Evolutionary conservation across 202 grass and related monocot genomes (phyloP).

Genomic region (Brachypodium distachyon): DNA sequence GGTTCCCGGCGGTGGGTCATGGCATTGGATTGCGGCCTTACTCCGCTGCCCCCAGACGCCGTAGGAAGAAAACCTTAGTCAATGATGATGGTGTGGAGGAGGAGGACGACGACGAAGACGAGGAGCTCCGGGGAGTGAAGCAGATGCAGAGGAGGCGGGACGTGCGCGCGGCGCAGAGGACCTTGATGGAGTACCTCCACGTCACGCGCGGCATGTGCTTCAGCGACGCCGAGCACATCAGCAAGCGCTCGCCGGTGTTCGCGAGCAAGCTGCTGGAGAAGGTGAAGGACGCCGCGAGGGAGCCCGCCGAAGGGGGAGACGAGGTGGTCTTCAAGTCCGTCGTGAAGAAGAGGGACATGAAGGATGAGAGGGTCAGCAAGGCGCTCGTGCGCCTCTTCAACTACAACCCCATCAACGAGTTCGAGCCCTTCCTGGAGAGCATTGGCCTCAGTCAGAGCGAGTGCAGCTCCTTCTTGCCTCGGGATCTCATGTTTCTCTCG

Average conservation of each 20-base stretch:
- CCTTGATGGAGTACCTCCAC: slow-evolving; percentile 63
- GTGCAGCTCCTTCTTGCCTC: slow-evolving; percentile 34
- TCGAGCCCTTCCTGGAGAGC: slow-evolving; percentile 71
- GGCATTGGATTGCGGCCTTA: neutral
- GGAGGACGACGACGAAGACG: neutral
- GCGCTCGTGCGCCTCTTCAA: slow-evolving; percentile 32
- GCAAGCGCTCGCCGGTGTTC: slow-evolving; percentile 38
- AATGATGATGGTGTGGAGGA: neutral
- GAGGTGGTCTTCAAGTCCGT: slow-evolving; percentile 7
- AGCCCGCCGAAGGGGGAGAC: slow-evolving; percentile 8
- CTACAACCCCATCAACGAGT: slow-evolving; percentile 68
- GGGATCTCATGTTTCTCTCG: slow-evolving; percentile 49
- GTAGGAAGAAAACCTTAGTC: neutral
- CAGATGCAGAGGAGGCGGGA: neutral
- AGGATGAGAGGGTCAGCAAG: slow-evolving; percentile 27
- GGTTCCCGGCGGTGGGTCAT: neutral
- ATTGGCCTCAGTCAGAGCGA: slow-evolving; percentile 41
- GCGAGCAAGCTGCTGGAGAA: slow-evolving; percentile 39
- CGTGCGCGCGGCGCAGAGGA: neutral
- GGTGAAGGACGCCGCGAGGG: slow-evolving; percentile 24
- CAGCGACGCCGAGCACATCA: slow-evolving; percentile 50
- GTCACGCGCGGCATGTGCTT: slow-evolving; percentile 33
- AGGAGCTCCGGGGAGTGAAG: neutral
- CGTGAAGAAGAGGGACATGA: slow-evolving; percentile 25
- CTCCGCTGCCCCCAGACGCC: neutral